These are phyloP conservation scores for Hysterium pulicare DNA, from an alignment of 2,329 filamentous ascomycete genomes.

Conservation along the genomic window DNA sequence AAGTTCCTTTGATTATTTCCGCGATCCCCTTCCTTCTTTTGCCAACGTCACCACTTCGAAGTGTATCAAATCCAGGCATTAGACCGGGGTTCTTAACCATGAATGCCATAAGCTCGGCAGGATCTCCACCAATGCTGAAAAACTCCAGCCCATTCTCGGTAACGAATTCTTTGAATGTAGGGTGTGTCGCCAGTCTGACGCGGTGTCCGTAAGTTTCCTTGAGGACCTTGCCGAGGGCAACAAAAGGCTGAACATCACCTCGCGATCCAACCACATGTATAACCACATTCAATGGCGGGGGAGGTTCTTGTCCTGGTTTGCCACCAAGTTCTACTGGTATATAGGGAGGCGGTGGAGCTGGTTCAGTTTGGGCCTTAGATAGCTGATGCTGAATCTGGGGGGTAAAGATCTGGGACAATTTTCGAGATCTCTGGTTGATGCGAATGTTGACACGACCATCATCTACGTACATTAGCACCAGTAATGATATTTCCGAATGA, in stretches of 20 bases:
- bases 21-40: slow-evolving; percentile 71
- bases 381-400: slow-evolving; percentile 38
- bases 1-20: slow-evolving; percentile 79
- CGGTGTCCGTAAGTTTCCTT: slow-evolving; percentile 48
- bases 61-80: slow-evolving; percentile 75
- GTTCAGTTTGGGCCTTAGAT: slow-evolving; percentile 46
- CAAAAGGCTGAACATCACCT: slow-evolving; percentile 51
- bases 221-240: slow-evolving; percentile 48
- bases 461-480: slow-evolving; percentile 10
- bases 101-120: slow-evolving; percentile 61
- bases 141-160: slow-evolving; percentile 50
- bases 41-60: slow-evolving; percentile 73
- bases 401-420: slow-evolving; percentile 35
- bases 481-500: neutral
- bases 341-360: slow-evolving; percentile 62
- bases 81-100: slow-evolving; percentile 88
- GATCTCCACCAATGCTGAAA: slow-evolving; percentile 51
- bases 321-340: slow-evolving; percentile 71
- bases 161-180: slow-evolving; percentile 49
- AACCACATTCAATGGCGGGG: slow-evolving; percentile 48
- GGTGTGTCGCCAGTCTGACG: slow-evolving; percentile 48
- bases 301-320: slow-evolving; percentile 52
- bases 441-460: slow-evolving; percentile 42
- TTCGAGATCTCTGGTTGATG: slow-evolving; percentile 37
- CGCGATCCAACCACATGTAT: slow-evolving; percentile 49